Evolutionary conservation across 495 filamentous ascomycete genomes (phyloP).

Genomic region (Clavariopsis aquatica): DNA sequence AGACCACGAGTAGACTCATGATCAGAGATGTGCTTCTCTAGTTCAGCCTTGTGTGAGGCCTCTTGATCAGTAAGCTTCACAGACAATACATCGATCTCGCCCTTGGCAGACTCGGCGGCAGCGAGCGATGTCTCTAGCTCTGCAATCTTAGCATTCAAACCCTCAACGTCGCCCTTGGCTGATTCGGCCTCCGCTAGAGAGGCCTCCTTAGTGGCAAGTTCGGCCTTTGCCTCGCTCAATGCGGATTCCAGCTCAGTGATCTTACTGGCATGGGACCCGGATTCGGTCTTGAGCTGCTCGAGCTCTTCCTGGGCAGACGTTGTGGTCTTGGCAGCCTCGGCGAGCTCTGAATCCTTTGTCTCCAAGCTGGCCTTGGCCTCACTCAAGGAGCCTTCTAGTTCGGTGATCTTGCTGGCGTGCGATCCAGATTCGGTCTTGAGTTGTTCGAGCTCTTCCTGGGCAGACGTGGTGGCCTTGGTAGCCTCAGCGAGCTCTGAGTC

Average conservation of each 20-base stretch:
- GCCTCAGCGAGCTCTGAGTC: constrained; percentile 1
- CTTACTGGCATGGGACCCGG: constrained; percentile 1
- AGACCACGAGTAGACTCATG: constrained; percentile 20
- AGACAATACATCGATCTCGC: neutral
- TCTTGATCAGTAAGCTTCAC: constrained; percentile 12
- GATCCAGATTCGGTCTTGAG: constrained; percentile 1
- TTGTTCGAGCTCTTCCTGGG: neutral
- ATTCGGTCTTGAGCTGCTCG: neutral
- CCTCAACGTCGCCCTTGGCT: constrained; percentile 21
- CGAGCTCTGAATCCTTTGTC: constrained; percentile 1
- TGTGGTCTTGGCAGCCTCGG: neutral
- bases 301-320: neutral
- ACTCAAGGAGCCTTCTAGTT: constrained; percentile 5
- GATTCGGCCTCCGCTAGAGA: constrained; percentile 2
- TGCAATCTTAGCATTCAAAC: constrained; percentile 12
- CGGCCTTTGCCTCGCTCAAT: constrained; percentile 2
- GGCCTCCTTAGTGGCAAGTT: neutral
- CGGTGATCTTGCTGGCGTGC: constrained; percentile 4
- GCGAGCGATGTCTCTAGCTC: constrained; percentile 5
- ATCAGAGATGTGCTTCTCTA: constrained; percentile 20
- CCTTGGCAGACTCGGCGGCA: neutral
- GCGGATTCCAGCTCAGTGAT: constrained; percentile 15
- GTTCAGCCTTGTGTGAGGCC: constrained; percentile 1
- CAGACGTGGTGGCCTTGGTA: neutral
- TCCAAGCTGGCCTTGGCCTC: constrained; percentile 8